Percentiles rank a stretch among this genome's conserved stretches.
phyloP scores from a whole-genome alignment of 331 rosid genomes.

The Malus hybrid region DNA sequence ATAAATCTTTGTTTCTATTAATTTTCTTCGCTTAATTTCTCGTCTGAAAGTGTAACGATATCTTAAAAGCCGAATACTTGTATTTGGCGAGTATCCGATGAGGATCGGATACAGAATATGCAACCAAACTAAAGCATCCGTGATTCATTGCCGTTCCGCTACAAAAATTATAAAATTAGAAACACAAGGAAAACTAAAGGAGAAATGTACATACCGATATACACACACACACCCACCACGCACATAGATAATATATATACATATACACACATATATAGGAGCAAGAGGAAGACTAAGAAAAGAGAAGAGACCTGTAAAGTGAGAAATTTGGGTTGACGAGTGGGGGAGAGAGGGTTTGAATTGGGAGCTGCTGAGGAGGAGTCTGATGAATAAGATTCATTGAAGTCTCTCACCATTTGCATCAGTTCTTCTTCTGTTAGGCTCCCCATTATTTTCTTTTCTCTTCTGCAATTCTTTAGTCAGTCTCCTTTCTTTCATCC shows the following conservation, averaged over 20 bases:
- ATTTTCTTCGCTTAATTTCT: too few species aligned
- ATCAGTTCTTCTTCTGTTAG: slow-evolving; percentile 35
- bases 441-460: slow-evolving; percentile 19
- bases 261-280: too few species aligned
- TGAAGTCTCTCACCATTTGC: slow-evolving; percentile 41
- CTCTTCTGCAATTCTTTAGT: not conserved
- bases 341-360: slow-evolving; percentile 7
- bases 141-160: too few species aligned
- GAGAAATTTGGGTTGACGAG: slow-evolving; percentile 7
- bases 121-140: too few species aligned
- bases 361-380: not conserved
- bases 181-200: not conserved
- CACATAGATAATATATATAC: too few species aligned
- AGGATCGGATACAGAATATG: too few species aligned
- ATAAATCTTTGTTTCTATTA: too few species aligned
- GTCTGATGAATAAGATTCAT: slow-evolving; percentile 20
- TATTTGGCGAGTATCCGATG: too few species aligned
- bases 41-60: too few species aligned
- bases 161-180: not conserved
- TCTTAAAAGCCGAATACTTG: too few species aligned
- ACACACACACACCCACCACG: too few species aligned
- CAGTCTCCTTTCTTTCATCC: not conserved
- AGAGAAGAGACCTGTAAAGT: slow-evolving; percentile 16
- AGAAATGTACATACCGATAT: not conserved
- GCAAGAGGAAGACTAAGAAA: not conserved